phyloP scores from a whole-genome alignment of 2,329 filamentous ascomycete species.

The Mariannaea sp. region DNA sequence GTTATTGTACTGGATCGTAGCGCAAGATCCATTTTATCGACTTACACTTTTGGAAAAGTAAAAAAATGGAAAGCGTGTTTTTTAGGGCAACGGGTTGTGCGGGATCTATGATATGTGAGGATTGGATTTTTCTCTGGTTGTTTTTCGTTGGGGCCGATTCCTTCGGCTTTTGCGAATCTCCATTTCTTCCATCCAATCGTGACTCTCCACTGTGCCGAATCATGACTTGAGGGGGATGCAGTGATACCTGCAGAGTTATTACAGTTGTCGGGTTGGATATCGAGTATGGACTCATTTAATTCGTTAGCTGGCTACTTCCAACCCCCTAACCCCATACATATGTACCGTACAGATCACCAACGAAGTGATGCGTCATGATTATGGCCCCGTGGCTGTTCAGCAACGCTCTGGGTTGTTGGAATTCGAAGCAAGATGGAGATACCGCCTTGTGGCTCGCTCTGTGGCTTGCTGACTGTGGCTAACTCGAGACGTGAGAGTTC shows the following conservation, averaged over 20 bases:
- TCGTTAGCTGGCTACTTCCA: not conserved
- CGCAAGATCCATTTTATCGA: too few species aligned
- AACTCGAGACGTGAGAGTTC: not conserved
- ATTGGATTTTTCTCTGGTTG: not conserved
- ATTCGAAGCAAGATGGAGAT: not conserved
- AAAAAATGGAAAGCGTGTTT: too few species aligned
- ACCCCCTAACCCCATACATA: too few species aligned
- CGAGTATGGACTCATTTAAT: not conserved
- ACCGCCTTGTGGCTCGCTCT: not conserved
- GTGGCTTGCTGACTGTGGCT: not conserved
- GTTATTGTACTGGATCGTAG: not conserved
- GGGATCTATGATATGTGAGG: not conserved
- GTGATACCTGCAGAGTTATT: not conserved
- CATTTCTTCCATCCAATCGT: not conserved
- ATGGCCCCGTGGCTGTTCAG: not conserved
- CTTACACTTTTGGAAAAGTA: too few species aligned
- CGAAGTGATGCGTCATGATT: not conserved
- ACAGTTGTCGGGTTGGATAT: too few species aligned
- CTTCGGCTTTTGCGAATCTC: not conserved
- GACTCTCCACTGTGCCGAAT: slow-evolving; percentile 7
- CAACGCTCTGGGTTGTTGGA: not conserved
- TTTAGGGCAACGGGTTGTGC: too few species aligned
- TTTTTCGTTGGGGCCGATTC: not conserved
- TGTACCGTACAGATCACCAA: too few species aligned
- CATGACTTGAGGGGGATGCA: not conserved